phyloP scores from a whole-genome alignment of 2,329 filamentous ascomycete genomes.

The Diaporthe nobilis region DNA sequence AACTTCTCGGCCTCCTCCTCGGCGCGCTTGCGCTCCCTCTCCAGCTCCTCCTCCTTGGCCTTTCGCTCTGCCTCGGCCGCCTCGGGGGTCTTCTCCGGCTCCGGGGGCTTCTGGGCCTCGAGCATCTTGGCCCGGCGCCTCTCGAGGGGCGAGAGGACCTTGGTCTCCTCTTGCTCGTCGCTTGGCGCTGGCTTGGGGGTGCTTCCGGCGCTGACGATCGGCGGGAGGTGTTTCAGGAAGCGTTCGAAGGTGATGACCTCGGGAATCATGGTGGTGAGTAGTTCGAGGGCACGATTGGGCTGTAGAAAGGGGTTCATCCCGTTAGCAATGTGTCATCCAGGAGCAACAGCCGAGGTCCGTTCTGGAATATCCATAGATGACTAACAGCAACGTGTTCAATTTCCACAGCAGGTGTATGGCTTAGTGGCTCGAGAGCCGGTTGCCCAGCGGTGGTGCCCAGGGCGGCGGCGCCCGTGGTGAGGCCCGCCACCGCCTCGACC shows the following conservation, averaged over 20 bases:
- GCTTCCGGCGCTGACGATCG: conserved; percentile 41
- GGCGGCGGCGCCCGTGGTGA: conserved; percentile 2
- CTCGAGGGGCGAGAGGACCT: conserved; percentile 40
- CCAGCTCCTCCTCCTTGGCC: conserved; percentile 33
- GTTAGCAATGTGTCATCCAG: conserved; percentile 11
- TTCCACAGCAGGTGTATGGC: conserved; percentile 33
- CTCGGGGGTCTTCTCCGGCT: conserved; percentile 14
- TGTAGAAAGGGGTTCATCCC: conserved; percentile 41
- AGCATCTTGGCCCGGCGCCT: conserved; percentile 37
- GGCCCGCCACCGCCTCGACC: conserved; percentile 36
- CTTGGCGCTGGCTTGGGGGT: conserved; percentile 35
- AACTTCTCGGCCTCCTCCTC: conserved; percentile 37
- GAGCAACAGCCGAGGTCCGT: background rate
- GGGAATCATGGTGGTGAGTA: conserved; percentile 55
- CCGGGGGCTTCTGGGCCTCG: conserved; percentile 22
- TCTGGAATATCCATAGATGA: conserved; percentile 9
- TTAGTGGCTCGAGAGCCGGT: conserved; percentile 15
- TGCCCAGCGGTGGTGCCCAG: background rate
- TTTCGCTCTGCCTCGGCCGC: conserved; percentile 22
- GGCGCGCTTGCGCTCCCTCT: conserved; percentile 31
- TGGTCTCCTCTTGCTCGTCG: conserved; percentile 33
- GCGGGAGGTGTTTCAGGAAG: conserved; percentile 50
- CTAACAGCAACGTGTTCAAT: conserved; percentile 42
- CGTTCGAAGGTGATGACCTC: conserved; percentile 55
- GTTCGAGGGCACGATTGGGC: conserved; percentile 53